phyloP scores from a whole-genome alignment of 169 alveolate genomes.

The Eimeria maxima region DNA sequence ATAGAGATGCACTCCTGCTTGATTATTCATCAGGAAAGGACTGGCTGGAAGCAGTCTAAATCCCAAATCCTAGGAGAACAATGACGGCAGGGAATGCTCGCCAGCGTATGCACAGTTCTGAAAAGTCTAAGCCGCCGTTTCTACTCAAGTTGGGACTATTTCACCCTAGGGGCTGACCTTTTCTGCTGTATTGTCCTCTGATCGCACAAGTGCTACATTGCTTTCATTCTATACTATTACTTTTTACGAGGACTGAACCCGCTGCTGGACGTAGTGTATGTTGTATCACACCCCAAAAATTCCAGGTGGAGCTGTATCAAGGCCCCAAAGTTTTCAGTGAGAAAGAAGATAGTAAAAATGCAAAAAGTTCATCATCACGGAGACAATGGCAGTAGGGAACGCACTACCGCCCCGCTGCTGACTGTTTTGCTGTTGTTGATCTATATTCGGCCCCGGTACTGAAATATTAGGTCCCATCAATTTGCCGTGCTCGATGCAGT shows the following conservation, averaged over 20 bases:
- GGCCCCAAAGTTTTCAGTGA: neutral
- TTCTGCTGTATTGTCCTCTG: neutral
- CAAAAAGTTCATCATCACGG: neutral
- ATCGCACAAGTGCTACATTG: too few relatives aligned
- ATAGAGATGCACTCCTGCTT: neutral
- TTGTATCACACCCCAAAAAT: neutral
- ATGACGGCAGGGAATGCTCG: neutral
- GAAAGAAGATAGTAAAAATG: neutral
- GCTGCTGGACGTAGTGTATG: neutral
- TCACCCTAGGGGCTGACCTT: neutral
- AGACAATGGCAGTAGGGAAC: neutral
- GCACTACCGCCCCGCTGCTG: neutral
- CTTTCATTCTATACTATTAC: too few relatives aligned
- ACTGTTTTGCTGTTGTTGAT: neutral
- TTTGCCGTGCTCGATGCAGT: neutral
- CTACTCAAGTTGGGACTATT: conserved; percentile 1
- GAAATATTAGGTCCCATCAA: neutral
- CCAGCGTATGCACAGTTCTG: neutral
- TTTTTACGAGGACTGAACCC: too few relatives aligned
- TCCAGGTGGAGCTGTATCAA: neutral
- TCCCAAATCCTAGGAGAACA: neutral
- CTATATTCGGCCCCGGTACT: neutral
- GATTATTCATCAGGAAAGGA: neutral
- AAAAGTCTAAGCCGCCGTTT: neutral
- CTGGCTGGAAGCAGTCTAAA: neutral